Evolutionary conservation across 2,329 filamentous ascomycete genomes (phyloP).

Genomic region (Coniochaeta hoffmannii): DNA sequence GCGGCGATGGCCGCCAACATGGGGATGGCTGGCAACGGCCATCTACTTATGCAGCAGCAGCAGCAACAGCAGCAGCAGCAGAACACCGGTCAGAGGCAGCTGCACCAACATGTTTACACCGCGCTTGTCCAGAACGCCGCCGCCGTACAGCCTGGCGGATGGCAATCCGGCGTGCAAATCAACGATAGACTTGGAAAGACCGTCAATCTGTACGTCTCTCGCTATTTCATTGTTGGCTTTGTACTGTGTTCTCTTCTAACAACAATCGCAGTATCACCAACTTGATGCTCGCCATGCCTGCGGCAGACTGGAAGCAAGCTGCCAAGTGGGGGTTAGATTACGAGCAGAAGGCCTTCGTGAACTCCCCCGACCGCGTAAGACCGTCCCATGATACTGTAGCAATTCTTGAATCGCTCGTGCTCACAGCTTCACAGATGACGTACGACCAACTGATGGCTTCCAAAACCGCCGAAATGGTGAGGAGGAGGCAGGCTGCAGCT

Average conservation of each 20-base stretch:
- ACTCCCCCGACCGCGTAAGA: constrained; percentile 40
- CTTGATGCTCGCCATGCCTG: constrained; percentile 36
- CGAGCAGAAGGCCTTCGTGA: constrained; percentile 40
- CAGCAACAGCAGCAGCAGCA: constrained; percentile 8
- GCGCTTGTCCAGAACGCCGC: constrained; percentile 18
- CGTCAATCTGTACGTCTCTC: constrained; percentile 23
- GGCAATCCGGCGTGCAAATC: constrained; percentile 23
- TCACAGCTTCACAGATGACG: constrained; percentile 28
- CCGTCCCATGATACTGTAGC: background rate
- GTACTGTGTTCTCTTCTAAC: background rate
- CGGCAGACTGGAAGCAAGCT: constrained; percentile 31
- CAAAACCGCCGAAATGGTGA: constrained; percentile 41
- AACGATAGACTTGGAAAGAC: constrained; percentile 24
- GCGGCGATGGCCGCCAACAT: constrained; percentile 56
- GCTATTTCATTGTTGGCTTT: background rate
- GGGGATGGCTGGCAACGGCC: constrained; percentile 43
- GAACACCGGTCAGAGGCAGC: constrained; percentile 4
- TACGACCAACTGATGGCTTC: constrained; percentile 42
- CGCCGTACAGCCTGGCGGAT: constrained; percentile 15
- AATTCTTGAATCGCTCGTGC: constrained; percentile 10
- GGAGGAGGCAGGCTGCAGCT: constrained; percentile 42
- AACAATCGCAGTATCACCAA: constrained; percentile 38
- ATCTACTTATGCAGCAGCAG: constrained; percentile 34
- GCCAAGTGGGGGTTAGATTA: constrained; percentile 34
- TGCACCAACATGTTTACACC: constrained; percentile 9